A percentile compares a stretch with the other conserved stretches of the same genome.
Evolutionary conservation across 371 early-diverging fungal genomes (phyloP).

Genomic region (Conidiobolus incongruus): DNA sequence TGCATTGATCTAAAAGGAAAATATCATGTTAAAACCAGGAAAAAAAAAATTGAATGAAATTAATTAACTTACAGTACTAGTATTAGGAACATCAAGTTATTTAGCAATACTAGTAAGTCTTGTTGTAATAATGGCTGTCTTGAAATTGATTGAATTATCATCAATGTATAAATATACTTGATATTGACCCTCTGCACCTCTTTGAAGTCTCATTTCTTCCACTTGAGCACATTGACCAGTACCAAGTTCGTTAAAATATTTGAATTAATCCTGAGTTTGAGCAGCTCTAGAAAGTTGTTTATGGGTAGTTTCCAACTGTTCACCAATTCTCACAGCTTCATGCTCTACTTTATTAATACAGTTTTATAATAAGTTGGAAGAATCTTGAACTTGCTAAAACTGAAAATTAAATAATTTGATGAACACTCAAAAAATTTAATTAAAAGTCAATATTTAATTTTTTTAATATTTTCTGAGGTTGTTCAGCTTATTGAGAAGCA

Average conservation of each 20-base stretch:
- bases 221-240: constrained; percentile 45
- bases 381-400: constrained; percentile 45
- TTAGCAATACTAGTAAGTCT: constrained; percentile 67
- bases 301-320: constrained; percentile 85
- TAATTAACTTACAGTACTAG: constrained; percentile 30
- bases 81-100: constrained; percentile 64
- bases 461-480: constrained; percentile 39
- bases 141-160: too few species aligned
- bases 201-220: constrained; percentile 36
- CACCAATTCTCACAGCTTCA: constrained; percentile 89
- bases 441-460: constrained; percentile 51
- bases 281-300: constrained; percentile 68
- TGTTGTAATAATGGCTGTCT: constrained; percentile 70
- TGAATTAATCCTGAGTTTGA: constrained; percentile 73
- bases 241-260: constrained; percentile 71
- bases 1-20: constrained; percentile 22
- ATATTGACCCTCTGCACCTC: constrained; percentile 65
- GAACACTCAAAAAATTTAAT: constrained; percentile 14
- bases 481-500: constrained; percentile 41
- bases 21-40: not conserved
- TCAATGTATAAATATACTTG: constrained; percentile 21
- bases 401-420: not conserved
- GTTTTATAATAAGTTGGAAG: constrained; percentile 62
- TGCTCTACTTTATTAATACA: constrained; percentile 81
- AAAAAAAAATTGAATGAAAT: too few species aligned